These are phyloP conservation scores for Inosperma sp. DNA, from an alignment of 768 basidiomycete species.

Conservation along the genomic window DNA sequence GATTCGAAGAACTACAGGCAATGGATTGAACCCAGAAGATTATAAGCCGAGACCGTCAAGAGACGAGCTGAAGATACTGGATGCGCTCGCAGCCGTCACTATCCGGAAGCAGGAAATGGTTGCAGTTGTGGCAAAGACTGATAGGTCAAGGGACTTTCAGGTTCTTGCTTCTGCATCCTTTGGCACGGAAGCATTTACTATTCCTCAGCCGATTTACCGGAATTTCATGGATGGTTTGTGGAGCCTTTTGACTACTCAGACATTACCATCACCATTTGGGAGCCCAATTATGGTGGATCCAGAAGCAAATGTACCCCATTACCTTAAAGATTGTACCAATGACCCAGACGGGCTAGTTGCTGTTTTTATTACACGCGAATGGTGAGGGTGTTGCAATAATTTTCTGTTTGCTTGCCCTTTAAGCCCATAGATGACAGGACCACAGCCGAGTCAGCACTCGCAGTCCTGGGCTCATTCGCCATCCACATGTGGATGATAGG, in stretches of 20 bases:
- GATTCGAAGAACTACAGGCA: not conserved
- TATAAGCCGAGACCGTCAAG: not conserved
- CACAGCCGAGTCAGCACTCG: not conserved
- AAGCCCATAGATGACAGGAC: not conserved
- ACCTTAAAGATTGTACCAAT: not conserved
- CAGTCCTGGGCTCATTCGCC: not conserved
- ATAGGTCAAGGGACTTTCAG: not conserved
- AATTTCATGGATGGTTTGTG: not conserved
- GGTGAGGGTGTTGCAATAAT: not conserved
- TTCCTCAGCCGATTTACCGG: not conserved
- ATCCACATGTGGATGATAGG: too few relatives aligned
- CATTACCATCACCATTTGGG: not conserved
- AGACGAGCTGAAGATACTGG: not conserved
- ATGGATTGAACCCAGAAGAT: not conserved
- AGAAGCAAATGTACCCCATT: not conserved
- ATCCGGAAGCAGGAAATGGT: not conserved
- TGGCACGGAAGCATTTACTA: not conserved
- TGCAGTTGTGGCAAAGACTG: not conserved
- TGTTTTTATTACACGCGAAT: not conserved
- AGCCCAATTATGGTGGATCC: not conserved
- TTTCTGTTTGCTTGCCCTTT: not conserved
- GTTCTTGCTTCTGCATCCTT: not conserved
- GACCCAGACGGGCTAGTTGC: not conserved
- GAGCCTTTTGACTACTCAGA: not conserved
- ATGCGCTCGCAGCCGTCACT: conserved; percentile 1